phyloP scores from a whole-genome alignment of 768 basidiomycete genomes.

The Tricholoma sp. region DNA sequence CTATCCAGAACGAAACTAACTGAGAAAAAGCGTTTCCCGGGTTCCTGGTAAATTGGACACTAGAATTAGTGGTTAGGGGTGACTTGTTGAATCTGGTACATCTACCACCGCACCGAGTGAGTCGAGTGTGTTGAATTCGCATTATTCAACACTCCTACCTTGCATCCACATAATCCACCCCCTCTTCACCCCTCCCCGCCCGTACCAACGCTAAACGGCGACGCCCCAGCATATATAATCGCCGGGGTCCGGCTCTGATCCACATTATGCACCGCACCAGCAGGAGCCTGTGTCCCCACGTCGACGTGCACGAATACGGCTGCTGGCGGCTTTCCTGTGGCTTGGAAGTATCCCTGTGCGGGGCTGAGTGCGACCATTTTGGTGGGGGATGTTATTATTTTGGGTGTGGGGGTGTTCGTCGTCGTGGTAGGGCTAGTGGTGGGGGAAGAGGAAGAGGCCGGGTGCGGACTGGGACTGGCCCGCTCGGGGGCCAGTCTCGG shows the following conservation, averaged over 20 bases:
- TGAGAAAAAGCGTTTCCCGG: too few relatives aligned
- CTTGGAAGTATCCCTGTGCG: slow-evolving; percentile 68
- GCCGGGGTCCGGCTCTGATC: slow-evolving; percentile 57
- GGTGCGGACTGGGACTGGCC: slow-evolving; percentile 28
- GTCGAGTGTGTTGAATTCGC: too few relatives aligned
- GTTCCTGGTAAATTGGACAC: too few relatives aligned
- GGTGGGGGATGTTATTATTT: slow-evolving; percentile 65
- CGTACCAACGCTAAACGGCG: slow-evolving; percentile 54
- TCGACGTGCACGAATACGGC: slow-evolving; percentile 75
- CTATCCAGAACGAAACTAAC: too few relatives aligned
- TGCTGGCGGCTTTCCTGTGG: slow-evolving; percentile 59
- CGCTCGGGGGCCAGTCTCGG: slow-evolving; percentile 43
- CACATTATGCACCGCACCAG: slow-evolving; percentile 70
- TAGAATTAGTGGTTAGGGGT: too few relatives aligned
- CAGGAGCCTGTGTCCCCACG: slow-evolving; percentile 61
- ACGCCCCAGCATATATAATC: slow-evolving; percentile 68
- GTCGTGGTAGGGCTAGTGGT: too few relatives aligned
- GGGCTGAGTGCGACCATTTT: slow-evolving; percentile 74
- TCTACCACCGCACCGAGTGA: slow-evolving; percentile 32
- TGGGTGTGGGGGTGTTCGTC: too few relatives aligned
- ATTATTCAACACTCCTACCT: too few relatives aligned
- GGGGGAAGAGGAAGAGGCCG: too few relatives aligned
- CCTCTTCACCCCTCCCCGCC: slow-evolving; percentile 58
- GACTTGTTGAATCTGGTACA: too few relatives aligned
- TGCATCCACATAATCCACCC: slow-evolving; percentile 75